phyloP scores from a whole-genome alignment of 2,329 filamentous ascomycete genomes.

The Aspergillus fumigatus region DNA sequence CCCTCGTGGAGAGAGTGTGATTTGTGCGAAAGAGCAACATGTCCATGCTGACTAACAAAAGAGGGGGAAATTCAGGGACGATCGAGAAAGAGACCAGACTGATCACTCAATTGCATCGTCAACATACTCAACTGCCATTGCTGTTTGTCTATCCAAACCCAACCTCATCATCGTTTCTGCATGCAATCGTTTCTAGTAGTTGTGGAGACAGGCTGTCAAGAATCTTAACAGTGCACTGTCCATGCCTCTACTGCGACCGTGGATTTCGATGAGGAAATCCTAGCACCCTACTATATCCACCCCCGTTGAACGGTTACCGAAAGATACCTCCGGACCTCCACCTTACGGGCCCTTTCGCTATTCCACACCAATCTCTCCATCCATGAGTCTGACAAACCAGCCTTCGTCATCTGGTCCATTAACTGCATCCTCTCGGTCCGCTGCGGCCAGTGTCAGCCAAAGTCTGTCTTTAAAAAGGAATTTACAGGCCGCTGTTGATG shows the following conservation, averaged over 20 bases:
- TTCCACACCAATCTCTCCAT: conserved; percentile 1
- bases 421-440: conserved; percentile 34
- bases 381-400: conserved; percentile 42
- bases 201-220: conserved; percentile 4
- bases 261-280: neutral
- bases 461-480: conserved; percentile 39
- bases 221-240: neutral
- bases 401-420: conserved; percentile 37
- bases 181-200: conserved; percentile 2
- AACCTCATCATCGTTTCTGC: neutral
- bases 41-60: neutral
- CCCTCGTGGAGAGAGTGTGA: neutral
- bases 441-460: conserved; percentile 25
- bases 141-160: neutral
- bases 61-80: neutral
- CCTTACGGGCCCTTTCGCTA: conserved; percentile 4
- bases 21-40: neutral
- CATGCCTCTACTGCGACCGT: conserved; percentile 1
- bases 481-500: conserved; percentile 43
- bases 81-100: neutral
- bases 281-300: neutral
- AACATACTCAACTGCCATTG: neutral
- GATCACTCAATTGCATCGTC: neutral
- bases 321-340: conserved; percentile 3
- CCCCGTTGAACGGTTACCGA: neutral